phyloP scores from a whole-genome alignment of 441 rosid genomes.

The Raphanus hybrid region DNA sequence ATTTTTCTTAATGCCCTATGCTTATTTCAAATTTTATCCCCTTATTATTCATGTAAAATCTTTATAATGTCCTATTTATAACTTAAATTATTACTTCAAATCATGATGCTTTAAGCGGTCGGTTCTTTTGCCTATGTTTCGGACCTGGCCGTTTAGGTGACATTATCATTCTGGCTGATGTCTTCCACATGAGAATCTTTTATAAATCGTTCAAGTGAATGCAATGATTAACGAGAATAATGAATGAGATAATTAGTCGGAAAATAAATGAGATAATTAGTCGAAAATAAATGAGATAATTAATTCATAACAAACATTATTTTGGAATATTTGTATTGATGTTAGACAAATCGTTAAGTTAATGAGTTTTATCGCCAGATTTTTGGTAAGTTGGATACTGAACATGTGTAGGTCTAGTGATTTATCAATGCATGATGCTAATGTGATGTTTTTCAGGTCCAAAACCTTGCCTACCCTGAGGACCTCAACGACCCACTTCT shows the following conservation, averaged over 20 bases:
- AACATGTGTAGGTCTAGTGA: constrained; percentile 35
- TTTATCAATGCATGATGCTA: neutral
- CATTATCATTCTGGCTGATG: neutral
- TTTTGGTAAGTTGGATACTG: constrained; percentile 34
- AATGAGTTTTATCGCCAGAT: constrained; percentile 16
- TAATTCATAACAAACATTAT: neutral
- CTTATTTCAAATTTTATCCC: too few species aligned
- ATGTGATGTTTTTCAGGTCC: constrained; percentile 41
- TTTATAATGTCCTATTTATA: too few species aligned
- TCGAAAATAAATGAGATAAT: neutral
- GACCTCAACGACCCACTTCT: constrained; percentile 82
- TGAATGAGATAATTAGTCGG: neutral
- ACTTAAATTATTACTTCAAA: too few species aligned
- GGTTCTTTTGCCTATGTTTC: too few species aligned
- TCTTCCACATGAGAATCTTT: neutral
- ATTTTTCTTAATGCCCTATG: too few species aligned
- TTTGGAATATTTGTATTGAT: neutral
- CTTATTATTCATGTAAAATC: too few species aligned
- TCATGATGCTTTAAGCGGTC: too few species aligned
- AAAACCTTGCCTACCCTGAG: constrained; percentile 91
- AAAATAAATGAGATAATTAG: neutral
- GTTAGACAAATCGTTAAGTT: constrained; percentile 6
- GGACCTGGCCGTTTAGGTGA: neutral
- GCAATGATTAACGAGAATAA: neutral
- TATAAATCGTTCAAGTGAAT: neutral